Conservation (phyloP, 768 basidiomycete species). For the Phanerochaete sordida region DNA sequence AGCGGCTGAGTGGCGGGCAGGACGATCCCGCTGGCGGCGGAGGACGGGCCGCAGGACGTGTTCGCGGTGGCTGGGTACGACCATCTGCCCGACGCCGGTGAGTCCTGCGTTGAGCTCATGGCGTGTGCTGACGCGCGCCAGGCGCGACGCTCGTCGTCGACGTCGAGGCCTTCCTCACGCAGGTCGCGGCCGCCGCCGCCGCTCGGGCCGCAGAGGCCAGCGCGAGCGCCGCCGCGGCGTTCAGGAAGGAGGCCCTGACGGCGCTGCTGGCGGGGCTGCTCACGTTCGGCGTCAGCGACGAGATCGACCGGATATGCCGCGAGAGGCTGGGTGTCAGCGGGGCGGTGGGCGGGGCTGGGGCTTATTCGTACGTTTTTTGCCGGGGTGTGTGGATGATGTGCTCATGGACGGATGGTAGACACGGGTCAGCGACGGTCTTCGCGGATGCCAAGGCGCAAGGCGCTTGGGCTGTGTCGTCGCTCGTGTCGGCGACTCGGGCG, state of each 20-base stretch:
- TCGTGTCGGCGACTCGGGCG: conserved; percentile 66
- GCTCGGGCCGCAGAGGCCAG: conserved; percentile 1
- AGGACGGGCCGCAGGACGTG: background rate
- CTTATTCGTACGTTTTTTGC: conserved; percentile 40
- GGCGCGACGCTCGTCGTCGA: conserved; percentile 30
- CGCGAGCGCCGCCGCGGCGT: conserved; percentile 31
- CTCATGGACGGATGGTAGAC: conserved; percentile 28
- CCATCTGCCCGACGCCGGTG: conserved; percentile 21
- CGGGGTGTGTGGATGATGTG: too few relatives aligned
- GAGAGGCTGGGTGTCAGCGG: conserved; percentile 48
- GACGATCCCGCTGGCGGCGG: background rate
- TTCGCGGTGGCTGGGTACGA: background rate
- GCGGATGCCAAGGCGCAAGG: conserved; percentile 33
- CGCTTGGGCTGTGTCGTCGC: conserved; percentile 71
- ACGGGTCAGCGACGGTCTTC: conserved; percentile 40
- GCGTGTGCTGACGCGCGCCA: too few relatives aligned
- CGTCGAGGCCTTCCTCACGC: conserved; percentile 20
- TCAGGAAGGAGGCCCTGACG: conserved; percentile 52
- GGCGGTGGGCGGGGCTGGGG: conserved; percentile 41
- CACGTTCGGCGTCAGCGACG: conserved; percentile 65
- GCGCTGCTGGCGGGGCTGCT: conserved; percentile 60
- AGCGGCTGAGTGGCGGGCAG: too few relatives aligned
- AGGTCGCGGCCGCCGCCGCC: conserved; percentile 3
- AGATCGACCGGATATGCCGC: conserved; percentile 67
- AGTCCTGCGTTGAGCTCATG: too few relatives aligned